Evolutionary conservation across 306 rosid genomes (phyloP), one percentile per base, ranked within the genome.

Genomic region (Trichosanthes truncata): DNA sequence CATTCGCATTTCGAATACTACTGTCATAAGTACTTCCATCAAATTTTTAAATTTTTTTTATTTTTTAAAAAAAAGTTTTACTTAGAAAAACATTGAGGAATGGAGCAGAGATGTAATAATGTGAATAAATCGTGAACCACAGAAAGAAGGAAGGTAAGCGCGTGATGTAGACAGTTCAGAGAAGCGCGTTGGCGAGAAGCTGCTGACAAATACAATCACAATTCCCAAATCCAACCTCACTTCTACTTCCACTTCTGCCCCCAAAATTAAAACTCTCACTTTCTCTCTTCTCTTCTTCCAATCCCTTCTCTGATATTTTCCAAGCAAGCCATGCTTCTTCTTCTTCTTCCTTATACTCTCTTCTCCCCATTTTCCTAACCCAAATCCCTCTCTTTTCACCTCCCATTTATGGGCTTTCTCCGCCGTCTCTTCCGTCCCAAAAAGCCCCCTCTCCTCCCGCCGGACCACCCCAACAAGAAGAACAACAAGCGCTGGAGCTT

Each of bases 351-450:
- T 3, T 6, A 72, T 53, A 10, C n/a, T 52, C 4, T 23, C 40
- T 14, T 4, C 4, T 1, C 1, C 65, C 20, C 77, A 14, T 25
- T 57, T 48, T 29, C 80, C 51, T 52, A 48, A 10, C 79, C 29
- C 68, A 65, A 25, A 29, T 9, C 14, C 43, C 14, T 45, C 31
- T 11, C 2, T 25, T 55, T 12, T 1, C 38, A 89, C 86, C 84
- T 85, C 45, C 45, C 53, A 74, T 74, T 26, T 17, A 84, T 94
- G 98, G 97, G 95, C 76, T 92, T 94, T 84, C 80, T 94, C 93
- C 91, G 91, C 84, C 95, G 97, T 56, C 91, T 94, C 65, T 92
- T 94, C 86, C 90, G 91, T 83, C 72, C 84, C 5, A 91, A 82
- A 56, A 87, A 82, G 51, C 66, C 86, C 79, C 80, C 81, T 38